These are phyloP conservation scores for Exidia glandulosa DNA, from an alignment of 768 basidiomycete species.

Conservation along the genomic window DNA sequence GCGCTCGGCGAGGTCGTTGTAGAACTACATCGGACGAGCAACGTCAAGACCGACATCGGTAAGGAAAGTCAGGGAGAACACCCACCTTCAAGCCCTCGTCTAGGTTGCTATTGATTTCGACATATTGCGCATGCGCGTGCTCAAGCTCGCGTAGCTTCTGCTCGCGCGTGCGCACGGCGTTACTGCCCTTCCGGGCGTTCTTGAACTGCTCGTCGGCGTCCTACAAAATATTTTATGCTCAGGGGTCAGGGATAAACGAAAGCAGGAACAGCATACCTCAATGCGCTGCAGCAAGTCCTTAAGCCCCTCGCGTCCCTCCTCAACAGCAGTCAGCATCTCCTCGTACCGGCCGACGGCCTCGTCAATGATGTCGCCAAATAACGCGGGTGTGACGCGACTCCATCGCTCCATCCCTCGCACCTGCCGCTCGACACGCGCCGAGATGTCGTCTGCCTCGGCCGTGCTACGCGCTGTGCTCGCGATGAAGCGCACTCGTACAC, in stretches of 20 bases:
- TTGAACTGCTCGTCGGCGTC: slow-evolving; percentile 28
- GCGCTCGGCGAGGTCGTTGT: slow-evolving; percentile 72
- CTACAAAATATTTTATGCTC: neutral
- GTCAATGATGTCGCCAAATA: slow-evolving; percentile 80
- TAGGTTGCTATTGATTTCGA: slow-evolving; percentile 73
- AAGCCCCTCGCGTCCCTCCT: slow-evolving; percentile 41
- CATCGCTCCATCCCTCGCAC: slow-evolving; percentile 56
- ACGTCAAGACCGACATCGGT: neutral
- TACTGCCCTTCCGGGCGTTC: slow-evolving; percentile 63
- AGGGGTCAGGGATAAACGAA: neutral
- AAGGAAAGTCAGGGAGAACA: neutral
- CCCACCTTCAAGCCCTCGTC: slow-evolving; percentile 79
- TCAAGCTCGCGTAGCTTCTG: slow-evolving; percentile 80
- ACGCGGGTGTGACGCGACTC: slow-evolving; percentile 63
- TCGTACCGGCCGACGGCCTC: slow-evolving; percentile 76
- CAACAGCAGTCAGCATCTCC: slow-evolving; percentile 42
- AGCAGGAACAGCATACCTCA: slow-evolving; percentile 35
- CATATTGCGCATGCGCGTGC: slow-evolving; percentile 76
- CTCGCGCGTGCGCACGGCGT: slow-evolving; percentile 64
- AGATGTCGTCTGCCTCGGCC: slow-evolving; percentile 62
- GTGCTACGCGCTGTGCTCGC: slow-evolving; percentile 42
- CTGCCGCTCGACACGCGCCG: slow-evolving; percentile 50
- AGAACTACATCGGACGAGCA: slow-evolving; percentile 46
- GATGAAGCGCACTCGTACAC: slow-evolving; percentile 44
- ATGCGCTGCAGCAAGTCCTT: slow-evolving; percentile 54